Conservation (phyloP, 768 basidiomycete species). For the Termitomyces sp. region DNA sequence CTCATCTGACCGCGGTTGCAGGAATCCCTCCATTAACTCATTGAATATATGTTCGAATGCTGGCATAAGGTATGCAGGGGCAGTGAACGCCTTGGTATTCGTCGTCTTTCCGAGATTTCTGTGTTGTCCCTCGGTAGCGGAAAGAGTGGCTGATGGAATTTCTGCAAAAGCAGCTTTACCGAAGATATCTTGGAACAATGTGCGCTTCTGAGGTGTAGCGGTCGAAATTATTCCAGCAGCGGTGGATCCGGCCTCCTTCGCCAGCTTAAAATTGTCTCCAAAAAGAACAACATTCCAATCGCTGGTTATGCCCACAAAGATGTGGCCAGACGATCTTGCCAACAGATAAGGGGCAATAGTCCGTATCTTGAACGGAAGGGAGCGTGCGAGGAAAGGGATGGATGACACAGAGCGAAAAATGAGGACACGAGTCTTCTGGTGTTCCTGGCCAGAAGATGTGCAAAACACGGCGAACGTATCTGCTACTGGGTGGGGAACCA, state of each 20-base stretch:
- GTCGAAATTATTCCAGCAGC: slow-evolving; percentile 31
- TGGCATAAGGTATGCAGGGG: slow-evolving; percentile 73
- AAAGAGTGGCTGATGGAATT: slow-evolving; percentile 17
- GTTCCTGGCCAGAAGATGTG: slow-evolving; percentile 22
- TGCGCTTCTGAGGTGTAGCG: slow-evolving; percentile 30
- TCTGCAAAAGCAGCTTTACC: slow-evolving; percentile 65
- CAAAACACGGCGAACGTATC: slow-evolving; percentile 60
- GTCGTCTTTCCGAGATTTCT: slow-evolving; percentile 4
- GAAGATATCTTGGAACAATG: slow-evolving; percentile 89
- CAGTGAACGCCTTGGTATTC: slow-evolving; percentile 38
- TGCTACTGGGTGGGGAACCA: slow-evolving; percentile 52
- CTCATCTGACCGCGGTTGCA: slow-evolving; percentile 23
- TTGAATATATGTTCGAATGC: slow-evolving; percentile 71
- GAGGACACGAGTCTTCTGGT: slow-evolving; percentile 33
- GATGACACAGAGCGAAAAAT: slow-evolving; percentile 45
- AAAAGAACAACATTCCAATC: slow-evolving; percentile 62
- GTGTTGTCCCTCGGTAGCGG: slow-evolving; percentile 1
- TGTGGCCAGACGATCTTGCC: slow-evolving; percentile 34
- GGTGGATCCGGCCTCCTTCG: slow-evolving; percentile 37
- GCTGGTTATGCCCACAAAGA: slow-evolving; percentile 65
- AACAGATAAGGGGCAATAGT: slow-evolving; percentile 36
- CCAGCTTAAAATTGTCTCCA: slow-evolving; percentile 48
- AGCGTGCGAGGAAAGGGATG: slow-evolving; percentile 34
- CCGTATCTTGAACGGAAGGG: slow-evolving; percentile 61
- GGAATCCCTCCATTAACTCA: slow-evolving; percentile 34